Evolutionary conservation across 2,329 filamentous ascomycete genomes (phyloP).

Genomic region (Chaetothyriales sp.): DNA sequence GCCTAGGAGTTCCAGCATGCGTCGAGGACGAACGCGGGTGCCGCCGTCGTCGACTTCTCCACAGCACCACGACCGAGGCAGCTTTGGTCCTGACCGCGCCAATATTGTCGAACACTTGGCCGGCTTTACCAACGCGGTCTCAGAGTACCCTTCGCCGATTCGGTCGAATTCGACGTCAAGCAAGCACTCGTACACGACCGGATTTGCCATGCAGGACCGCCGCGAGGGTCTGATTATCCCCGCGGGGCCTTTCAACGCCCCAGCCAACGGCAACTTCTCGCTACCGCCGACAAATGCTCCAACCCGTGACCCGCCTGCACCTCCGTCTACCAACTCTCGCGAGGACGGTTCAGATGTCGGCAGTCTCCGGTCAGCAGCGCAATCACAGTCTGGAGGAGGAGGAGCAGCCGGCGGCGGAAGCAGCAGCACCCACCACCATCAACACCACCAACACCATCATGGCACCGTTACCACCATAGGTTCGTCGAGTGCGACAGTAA

Average conservation of each 20-base stretch:
- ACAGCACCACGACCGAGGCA: constrained; percentile 20
- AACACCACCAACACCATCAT: neutral
- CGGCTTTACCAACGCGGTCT: constrained; percentile 7
- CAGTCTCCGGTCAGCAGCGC: constrained; percentile 2
- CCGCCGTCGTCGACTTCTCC: constrained; percentile 4
- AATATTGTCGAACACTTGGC: constrained; percentile 32
- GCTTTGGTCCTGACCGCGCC: constrained; percentile 31
- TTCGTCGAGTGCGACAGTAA: constrained; percentile 1
- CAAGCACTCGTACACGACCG: constrained; percentile 6
- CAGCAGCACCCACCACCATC: too few relatives aligned
- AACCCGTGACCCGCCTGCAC: constrained; percentile 12
- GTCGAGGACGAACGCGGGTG: constrained; percentile 3
- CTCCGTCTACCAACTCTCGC: constrained; percentile 7
- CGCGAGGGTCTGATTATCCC: constrained; percentile 12
- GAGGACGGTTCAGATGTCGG: constrained; percentile 10
- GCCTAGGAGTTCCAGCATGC: constrained; percentile 20
- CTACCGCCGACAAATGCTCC: constrained; percentile 6
- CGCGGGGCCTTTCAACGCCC: constrained; percentile 12
- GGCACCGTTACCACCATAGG: neutral
- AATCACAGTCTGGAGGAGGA: neutral
- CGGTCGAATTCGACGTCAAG: constrained; percentile 14
- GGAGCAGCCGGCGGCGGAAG: too few relatives aligned
- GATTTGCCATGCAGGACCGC: constrained; percentile 6
- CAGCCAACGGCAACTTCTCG: constrained; percentile 15
- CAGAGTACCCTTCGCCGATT: constrained; percentile 16